Conservation (phyloP, 805 yeast genomes). For the Kodamaea laetipori region DNA sequence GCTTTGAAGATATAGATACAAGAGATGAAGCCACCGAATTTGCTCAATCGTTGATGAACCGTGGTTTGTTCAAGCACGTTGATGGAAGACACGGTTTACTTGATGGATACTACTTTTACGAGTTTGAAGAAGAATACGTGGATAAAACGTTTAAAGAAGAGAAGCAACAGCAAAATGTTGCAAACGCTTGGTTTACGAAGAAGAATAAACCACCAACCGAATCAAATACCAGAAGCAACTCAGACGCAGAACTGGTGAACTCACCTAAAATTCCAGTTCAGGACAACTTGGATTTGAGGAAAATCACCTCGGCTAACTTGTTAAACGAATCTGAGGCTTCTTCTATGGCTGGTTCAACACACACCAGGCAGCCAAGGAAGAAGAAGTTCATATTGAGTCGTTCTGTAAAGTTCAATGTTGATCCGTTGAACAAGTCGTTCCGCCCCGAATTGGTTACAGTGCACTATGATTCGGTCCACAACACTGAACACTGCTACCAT, state of each 20-base stretch:
- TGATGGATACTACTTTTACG: conserved; percentile 93
- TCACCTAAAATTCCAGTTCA: conserved; percentile 26
- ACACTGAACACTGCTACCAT: conserved; percentile 93
- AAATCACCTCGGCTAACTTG: conserved; percentile 19
- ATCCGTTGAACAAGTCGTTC: conserved; percentile 68
- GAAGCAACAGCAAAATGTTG: conserved; percentile 20
- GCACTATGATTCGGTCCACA: conserved; percentile 89
- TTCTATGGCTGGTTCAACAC: conserved; percentile 27
- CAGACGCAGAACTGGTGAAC: conserved; percentile 31
- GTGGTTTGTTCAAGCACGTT: conserved; percentile 76
- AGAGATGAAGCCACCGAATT: conserved; percentile 80
- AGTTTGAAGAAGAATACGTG: conserved; percentile 58
- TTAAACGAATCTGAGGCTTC: conserved; percentile 20
- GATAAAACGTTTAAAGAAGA: conserved; percentile 21
- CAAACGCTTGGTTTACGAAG: conserved; percentile 9
- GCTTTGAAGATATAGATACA: conserved; percentile 75
- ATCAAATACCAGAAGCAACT: conserved; percentile 23
- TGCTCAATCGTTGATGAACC: conserved; percentile 77
- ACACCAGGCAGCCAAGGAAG: conserved; percentile 23
- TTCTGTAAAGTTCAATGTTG: conserved; percentile 70
- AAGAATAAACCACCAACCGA: conserved; percentile 6
- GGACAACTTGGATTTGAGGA: conserved; percentile 24
- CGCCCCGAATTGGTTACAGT: conserved; percentile 78
- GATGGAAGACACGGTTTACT: conserved; percentile 79
- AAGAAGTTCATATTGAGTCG: conserved; percentile 63